These are phyloP conservation scores for Neurospora crassa DNA, from an alignment of 2,329 filamentous ascomycete species.

Conservation along the genomic window DNA sequence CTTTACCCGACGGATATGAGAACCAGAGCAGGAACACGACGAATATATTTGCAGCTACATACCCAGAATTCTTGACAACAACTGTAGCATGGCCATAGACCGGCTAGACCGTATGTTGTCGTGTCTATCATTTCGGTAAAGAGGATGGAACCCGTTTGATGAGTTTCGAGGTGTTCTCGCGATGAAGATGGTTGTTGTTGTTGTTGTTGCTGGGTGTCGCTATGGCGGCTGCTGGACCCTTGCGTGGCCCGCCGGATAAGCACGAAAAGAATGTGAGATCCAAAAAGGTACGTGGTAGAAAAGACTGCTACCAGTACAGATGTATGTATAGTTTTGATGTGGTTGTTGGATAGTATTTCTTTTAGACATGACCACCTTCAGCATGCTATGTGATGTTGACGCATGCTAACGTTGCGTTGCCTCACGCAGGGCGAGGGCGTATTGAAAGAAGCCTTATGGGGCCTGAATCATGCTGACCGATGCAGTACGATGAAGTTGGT, in stretches of 20 bases:
- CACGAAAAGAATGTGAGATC: neutral
- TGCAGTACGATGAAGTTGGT: neutral
- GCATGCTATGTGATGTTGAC: neutral
- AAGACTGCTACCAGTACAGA: neutral
- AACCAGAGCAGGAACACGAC: neutral
- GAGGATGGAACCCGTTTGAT: neutral
- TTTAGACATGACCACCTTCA: neutral
- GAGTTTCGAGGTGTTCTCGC: neutral
- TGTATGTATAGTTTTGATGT: neutral
- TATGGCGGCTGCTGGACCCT: neutral
- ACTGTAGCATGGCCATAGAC: constrained; percentile 22
- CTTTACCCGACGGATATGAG: neutral
- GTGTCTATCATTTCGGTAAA: constrained; percentile 3
- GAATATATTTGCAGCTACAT: constrained; percentile 6
- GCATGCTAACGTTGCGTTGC: neutral
- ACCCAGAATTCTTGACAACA: constrained; percentile 25
- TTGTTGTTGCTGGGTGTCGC: neutral
- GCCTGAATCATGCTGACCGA: neutral
- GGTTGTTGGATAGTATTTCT: neutral
- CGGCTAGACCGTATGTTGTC: constrained; percentile 3
- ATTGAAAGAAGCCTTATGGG: neutral
- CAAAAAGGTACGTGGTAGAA: neutral
- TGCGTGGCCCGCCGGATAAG: neutral
- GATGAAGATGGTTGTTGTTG: neutral
- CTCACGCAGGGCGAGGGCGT: neutral